These are phyloP conservation scores for Ambrosiella xylebori DNA, from an alignment of 2,329 filamentous ascomycete species.

Conservation along the genomic window DNA sequence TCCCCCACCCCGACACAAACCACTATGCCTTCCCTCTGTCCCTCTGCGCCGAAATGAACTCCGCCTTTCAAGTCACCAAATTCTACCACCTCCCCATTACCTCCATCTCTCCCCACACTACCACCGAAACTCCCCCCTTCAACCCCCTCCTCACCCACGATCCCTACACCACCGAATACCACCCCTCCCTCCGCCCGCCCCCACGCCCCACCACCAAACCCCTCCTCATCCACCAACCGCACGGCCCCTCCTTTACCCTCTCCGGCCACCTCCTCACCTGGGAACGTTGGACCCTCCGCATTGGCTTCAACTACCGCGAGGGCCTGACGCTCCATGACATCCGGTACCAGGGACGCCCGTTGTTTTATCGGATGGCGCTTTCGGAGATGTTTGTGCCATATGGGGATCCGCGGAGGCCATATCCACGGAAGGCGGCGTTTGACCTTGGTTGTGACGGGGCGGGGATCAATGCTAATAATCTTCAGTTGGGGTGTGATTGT, in stretches of 20 bases:
- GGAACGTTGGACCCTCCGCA: conserved; percentile 52
- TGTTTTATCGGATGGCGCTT: conserved; percentile 51
- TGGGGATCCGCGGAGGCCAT: conserved; percentile 44
- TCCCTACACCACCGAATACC: conserved; percentile 17
- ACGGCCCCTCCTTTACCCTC: conserved; percentile 26
- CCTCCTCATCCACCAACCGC: conserved; percentile 23
- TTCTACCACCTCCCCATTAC: conserved; percentile 28
- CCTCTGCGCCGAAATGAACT: conserved; percentile 33
- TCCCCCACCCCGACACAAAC: conserved; percentile 30
- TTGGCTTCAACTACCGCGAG: conserved; percentile 53
- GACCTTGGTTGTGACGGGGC: conserved; percentile 52
- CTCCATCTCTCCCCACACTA: conserved; percentile 21
- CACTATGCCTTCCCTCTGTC: conserved; percentile 41
- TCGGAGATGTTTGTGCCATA: conserved; percentile 58
- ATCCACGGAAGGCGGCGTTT: conserved; percentile 51
- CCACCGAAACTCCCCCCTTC: conserved; percentile 22
- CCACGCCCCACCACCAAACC: conserved; percentile 21
- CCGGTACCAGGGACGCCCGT: conserved; percentile 43
- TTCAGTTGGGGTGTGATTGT: conserved; percentile 46
- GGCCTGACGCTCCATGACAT: conserved; percentile 53
- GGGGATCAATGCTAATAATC: conserved; percentile 48
- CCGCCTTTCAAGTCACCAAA: conserved; percentile 30
- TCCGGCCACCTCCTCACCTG: conserved; percentile 27
- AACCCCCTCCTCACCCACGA: conserved; percentile 1
- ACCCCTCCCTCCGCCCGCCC: conserved; percentile 17